phyloP scores from a whole-genome alignment of 805 yeast genomes.

The Starmerella floris region DNA sequence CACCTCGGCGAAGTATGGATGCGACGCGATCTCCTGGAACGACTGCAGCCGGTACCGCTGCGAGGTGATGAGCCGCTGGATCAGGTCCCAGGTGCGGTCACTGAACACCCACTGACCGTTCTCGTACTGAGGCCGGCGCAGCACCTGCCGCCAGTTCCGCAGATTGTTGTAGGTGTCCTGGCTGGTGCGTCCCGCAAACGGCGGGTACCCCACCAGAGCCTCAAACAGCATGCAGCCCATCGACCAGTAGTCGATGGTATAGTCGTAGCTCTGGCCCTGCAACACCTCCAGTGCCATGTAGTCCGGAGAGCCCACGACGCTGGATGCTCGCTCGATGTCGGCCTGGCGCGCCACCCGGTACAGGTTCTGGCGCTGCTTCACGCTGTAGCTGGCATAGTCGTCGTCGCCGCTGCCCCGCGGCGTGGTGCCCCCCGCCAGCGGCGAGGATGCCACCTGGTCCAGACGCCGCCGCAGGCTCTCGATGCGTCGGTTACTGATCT shows the following conservation, averaged over 20 bases:
- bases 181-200: conserved; percentile 84
- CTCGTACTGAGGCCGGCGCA: conserved; percentile 80
- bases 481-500: conserved; percentile 81
- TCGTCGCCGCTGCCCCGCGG: conserved; percentile 26
- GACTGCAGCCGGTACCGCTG: conserved; percentile 63
- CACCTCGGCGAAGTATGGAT: conserved; percentile 72
- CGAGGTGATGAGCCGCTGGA: conserved; percentile 64
- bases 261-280: conserved; percentile 86
- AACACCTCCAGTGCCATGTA: conserved; percentile 97
- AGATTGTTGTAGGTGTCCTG: conserved; percentile 91
- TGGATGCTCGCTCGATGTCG: conserved; percentile 79
- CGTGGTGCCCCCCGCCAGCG: background rate
- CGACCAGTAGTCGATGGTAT: conserved; percentile 97
- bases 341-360: conserved; percentile 59
- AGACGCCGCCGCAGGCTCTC: conserved; percentile 68
- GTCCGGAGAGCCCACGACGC: conserved; percentile 96
- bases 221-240: conserved; percentile 95
- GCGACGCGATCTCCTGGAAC: conserved; percentile 66
- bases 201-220: conserved; percentile 92
- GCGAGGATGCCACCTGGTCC: conserved; percentile 25
- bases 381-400: conserved; percentile 43
- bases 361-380: conserved; percentile 74
- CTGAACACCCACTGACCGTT: conserved; percentile 87
- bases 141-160: conserved; percentile 80
- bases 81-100: conserved; percentile 90